Conservation (phyloP, 169 alveolate genomes). For the Cryptosporidium bovis region DNA sequence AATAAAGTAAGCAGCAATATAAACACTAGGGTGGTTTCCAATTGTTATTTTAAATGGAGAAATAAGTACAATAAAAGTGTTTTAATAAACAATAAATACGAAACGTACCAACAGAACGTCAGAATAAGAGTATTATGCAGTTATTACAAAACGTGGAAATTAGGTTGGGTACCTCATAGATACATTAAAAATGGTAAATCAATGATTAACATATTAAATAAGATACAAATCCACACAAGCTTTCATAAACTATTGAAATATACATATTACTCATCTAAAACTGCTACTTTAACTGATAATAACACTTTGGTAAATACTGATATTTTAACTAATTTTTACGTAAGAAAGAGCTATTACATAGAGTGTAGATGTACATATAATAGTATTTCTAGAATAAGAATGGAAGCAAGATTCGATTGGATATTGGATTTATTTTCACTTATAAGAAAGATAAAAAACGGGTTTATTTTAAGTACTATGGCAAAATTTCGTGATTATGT, state of each 20-base stretch:
- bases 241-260: slow-evolving; percentile 13
- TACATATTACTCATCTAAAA: slow-evolving; percentile 2
- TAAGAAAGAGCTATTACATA: slow-evolving; percentile 4
- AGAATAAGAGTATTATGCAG: not conserved
- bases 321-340: not conserved
- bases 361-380: slow-evolving; percentile 45
- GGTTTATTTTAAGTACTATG: not conserved
- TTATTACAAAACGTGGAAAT: slow-evolving; percentile 10
- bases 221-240: slow-evolving; percentile 1
- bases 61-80: not conserved
- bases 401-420: not conserved
- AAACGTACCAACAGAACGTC: not conserved
- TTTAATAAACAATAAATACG: not conserved
- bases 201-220: slow-evolving; percentile 23
- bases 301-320: not conserved
- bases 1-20: not conserved
- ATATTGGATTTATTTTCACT: not conserved
- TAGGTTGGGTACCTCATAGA: slow-evolving; percentile 36
- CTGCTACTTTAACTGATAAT: not conserved
- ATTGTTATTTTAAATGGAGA: not conserved
- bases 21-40: not conserved
- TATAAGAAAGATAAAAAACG: not conserved
- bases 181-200: not conserved
- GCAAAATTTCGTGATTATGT: not conserved
- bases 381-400: not conserved